Evolutionary conservation across 2,329 filamentous ascomycete species (phyloP).

Genomic region (Eutypa lata): DNA sequence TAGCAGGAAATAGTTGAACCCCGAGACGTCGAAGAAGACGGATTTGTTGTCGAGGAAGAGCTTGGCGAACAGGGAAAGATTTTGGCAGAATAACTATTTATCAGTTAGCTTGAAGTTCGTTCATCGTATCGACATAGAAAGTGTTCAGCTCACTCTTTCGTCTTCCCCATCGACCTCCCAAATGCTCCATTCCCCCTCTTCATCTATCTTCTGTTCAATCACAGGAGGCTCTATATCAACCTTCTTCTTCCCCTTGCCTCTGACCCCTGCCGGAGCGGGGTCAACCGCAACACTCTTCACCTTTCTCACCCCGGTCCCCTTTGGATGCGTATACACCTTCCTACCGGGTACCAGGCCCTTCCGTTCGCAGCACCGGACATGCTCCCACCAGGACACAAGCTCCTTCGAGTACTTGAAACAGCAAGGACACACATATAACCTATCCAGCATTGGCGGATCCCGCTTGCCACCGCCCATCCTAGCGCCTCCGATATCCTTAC

Average conservation of each 20-base stretch:
- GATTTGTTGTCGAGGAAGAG: conserved; percentile 98
- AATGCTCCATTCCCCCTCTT: conserved; percentile 76
- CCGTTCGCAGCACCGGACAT: conserved; percentile 56
- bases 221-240: conserved; percentile 24
- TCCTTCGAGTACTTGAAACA: conserved; percentile 90
- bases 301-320: conserved; percentile 38
- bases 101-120: conserved; percentile 1
- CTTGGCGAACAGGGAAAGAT: conserved; percentile 93
- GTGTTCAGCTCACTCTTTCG: conserved; percentile 68
- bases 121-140: too few relatives aligned
- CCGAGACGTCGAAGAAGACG: conserved; percentile 93
- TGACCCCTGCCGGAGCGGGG: conserved; percentile 28
- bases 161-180: conserved; percentile 91
- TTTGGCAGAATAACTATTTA: conserved; percentile 81
- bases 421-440: conserved; percentile 82
- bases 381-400: conserved; percentile 54
- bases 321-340: conserved; percentile 68
- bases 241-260: conserved; percentile 32
- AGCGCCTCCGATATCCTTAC: conserved; percentile 31
- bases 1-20: conserved; percentile 92
- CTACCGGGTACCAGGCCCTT: conserved; percentile 57
- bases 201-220: conserved; percentile 42
- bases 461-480: conserved; percentile 32
- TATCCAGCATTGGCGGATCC: conserved; percentile 50
- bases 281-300: conserved; percentile 29